Evolutionary conservation across 2,329 filamentous ascomycete genomes (phyloP).

Genomic region (Magnaporthales sp.): DNA sequence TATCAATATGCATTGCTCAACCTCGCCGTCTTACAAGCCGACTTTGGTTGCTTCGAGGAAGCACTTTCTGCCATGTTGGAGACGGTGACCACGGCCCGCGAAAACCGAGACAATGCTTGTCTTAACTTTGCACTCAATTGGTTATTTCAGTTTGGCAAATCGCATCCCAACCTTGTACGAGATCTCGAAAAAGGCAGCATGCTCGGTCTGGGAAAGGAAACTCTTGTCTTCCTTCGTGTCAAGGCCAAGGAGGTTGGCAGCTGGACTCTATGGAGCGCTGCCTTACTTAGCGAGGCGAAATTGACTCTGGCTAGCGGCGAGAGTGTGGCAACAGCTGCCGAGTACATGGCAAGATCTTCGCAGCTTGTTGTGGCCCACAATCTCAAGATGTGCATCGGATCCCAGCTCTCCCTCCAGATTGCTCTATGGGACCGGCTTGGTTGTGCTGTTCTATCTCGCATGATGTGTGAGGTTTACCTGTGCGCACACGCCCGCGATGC

Average conservation of each 20-base stretch:
- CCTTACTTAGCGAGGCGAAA: slow-evolving; percentile 79
- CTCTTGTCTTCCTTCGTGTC: slow-evolving; percentile 70
- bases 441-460: slow-evolving; percentile 42
- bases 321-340: slow-evolving; percentile 55
- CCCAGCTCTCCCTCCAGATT: slow-evolving; percentile 58
- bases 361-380: slow-evolving; percentile 74
- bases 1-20: slow-evolving; percentile 96
- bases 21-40: slow-evolving; percentile 84
- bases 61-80: slow-evolving; percentile 93
- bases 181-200: slow-evolving; percentile 53
- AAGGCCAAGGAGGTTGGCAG: slow-evolving; percentile 82
- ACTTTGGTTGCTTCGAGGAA: slow-evolving; percentile 86
- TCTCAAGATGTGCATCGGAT: slow-evolving; percentile 62
- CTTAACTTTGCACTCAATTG: slow-evolving; percentile 94
- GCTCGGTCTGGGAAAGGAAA: slow-evolving; percentile 72
- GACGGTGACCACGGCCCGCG: slow-evolving; percentile 85
- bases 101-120: slow-evolving; percentile 86
- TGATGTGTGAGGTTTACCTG: slow-evolving; percentile 65
- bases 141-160: slow-evolving; percentile 84
- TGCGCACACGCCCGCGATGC: slow-evolving; percentile 55
- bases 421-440: slow-evolving; percentile 72
- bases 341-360: slow-evolving; percentile 73
- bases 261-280: slow-evolving; percentile 77
- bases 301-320: slow-evolving; percentile 65
- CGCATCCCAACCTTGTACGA: slow-evolving; percentile 67